Evolutionary conservation across 2,329 filamentous ascomycete species (phyloP).

Genomic region (Colletotrichum sp.): DNA sequence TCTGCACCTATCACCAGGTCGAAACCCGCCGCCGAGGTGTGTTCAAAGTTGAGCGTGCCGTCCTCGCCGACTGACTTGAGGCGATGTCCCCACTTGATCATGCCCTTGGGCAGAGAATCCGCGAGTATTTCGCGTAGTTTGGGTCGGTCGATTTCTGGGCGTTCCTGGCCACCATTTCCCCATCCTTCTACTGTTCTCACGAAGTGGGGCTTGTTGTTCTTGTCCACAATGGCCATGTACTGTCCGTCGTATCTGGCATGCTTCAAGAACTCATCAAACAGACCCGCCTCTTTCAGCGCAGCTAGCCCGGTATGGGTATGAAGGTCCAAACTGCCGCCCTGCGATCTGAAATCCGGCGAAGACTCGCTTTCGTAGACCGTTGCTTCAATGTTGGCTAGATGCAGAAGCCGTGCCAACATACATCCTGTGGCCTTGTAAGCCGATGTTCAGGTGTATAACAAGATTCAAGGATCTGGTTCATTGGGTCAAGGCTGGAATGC

Average conservation of each 20-base stretch:
- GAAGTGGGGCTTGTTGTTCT: conserved; percentile 39
- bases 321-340: conserved; percentile 61
- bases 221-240: conserved; percentile 50
- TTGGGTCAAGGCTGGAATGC: not conserved
- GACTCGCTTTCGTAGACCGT: conserved; percentile 56
- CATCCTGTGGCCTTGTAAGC: conserved; percentile 34
- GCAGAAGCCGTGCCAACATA: conserved; percentile 57
- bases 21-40: conserved; percentile 39
- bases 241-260: conserved; percentile 58
- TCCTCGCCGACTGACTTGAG: conserved; percentile 42
- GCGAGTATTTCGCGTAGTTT: conserved; percentile 49
- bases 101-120: conserved; percentile 47
- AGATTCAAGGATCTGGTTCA: not conserved
- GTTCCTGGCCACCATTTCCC: conserved; percentile 36
- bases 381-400: conserved; percentile 47
- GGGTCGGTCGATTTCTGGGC: conserved; percentile 60
- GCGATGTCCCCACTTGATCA: conserved; percentile 50
- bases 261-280: conserved; percentile 55
- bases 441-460: not conserved
- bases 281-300: conserved; percentile 53
- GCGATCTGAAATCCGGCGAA: conserved; percentile 46
- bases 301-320: conserved; percentile 55
- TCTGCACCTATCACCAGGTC: conserved; percentile 43
- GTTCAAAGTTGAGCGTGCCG: conserved; percentile 42
- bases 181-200: conserved; percentile 21